Evolutionary conservation across 192 early-diverging fungal species (phyloP).

Genomic region (Coemansia sp.): DNA sequence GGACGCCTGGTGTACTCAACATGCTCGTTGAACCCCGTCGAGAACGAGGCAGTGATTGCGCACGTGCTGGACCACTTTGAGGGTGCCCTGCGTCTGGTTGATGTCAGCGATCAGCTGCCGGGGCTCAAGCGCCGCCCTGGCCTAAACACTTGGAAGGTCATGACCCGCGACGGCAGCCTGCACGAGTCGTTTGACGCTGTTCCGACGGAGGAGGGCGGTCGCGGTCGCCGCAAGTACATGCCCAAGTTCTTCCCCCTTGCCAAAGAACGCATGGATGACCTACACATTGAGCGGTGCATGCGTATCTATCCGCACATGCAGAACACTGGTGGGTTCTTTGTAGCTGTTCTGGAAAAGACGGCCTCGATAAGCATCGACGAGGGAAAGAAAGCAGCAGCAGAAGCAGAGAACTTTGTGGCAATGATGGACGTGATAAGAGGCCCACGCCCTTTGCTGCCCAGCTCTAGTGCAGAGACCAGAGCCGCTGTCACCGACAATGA

Average conservation of each 20-base stretch:
- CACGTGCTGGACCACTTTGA: conserved; percentile 66
- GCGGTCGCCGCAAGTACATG: conserved; percentile 52
- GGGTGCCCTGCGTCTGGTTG: conserved; percentile 79
- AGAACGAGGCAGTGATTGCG: conserved; percentile 96
- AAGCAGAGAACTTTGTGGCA: conserved; percentile 2
- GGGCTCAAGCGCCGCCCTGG: conserved; percentile 80
- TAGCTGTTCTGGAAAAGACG: conserved; percentile 93
- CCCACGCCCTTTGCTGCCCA: not conserved
- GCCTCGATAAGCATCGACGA: conserved; percentile 62
- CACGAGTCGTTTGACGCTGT: conserved; percentile 56
- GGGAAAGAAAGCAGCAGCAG: conserved; percentile 23
- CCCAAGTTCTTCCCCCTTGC: conserved; percentile 61
- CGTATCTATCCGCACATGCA: conserved; percentile 92
- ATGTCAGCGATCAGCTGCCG: conserved; percentile 81
- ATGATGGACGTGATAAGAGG: not conserved
- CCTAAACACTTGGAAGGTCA: conserved; percentile 84
- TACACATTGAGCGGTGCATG: conserved; percentile 74
- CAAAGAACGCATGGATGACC: conserved; percentile 57
- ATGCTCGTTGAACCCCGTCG: conserved; percentile 97
- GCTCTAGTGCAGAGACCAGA: not conserved
- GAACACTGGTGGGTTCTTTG: conserved; percentile 98
- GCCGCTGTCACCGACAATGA: not conserved
- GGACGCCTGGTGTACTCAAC: conserved; percentile 97
- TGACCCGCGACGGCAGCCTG: conserved; percentile 66
- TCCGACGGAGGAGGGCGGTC: conserved; percentile 28